Conservation (phyloP, 345 rosid genomes). For the Psidium friedrichsthalianum region DNA sequence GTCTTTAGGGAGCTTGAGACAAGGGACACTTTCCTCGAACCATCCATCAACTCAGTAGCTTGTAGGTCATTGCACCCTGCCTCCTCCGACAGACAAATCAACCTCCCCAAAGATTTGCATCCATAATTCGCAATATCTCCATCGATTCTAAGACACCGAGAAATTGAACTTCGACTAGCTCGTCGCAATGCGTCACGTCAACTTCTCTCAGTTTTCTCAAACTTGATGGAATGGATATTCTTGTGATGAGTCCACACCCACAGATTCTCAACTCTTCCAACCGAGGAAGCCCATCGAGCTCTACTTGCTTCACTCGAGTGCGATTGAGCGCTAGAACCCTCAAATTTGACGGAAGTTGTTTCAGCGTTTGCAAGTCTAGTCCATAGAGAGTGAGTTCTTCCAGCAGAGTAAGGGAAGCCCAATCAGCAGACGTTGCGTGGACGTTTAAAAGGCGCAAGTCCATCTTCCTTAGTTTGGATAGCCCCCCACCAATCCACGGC, state of each 20-base stretch:
- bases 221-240: not conserved
- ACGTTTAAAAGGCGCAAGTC: not conserved
- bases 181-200: not conserved
- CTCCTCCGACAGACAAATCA: too few species aligned
- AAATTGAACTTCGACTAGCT: not conserved
- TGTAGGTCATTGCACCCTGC: too few species aligned
- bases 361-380: rapidly evolving
- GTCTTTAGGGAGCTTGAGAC: not conserved
- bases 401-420: not conserved
- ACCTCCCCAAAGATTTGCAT: too few species aligned
- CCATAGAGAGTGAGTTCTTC: not conserved
- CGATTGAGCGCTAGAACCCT: too few species aligned
- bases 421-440: not conserved
- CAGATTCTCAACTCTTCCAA: too few species aligned
- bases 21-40: not conserved
- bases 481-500: not conserved
- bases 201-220: not conserved
- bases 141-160: not conserved
- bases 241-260: not conserved
- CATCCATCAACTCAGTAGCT: not conserved
- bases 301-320: too few species aligned
- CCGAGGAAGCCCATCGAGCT: too few species aligned
- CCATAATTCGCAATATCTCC: too few species aligned
- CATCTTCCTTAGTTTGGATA: not conserved
- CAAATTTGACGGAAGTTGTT: too few species aligned